Evolutionary conservation across 1,139 yeast species (phyloP).

Genomic region (Blastobotrys persicus): DNA sequence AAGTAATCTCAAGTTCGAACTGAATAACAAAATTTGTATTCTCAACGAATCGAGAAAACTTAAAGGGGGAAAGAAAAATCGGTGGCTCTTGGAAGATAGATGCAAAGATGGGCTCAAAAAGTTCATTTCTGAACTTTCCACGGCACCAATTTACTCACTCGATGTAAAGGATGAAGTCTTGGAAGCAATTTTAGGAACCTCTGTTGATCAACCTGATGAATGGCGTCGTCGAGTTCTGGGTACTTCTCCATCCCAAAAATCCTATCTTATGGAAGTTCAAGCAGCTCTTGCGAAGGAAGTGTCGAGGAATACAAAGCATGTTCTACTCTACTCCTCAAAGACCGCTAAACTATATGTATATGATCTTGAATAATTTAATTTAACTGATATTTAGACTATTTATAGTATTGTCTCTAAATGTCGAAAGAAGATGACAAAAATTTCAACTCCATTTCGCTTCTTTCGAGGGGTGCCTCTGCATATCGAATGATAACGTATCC

Average conservation of each 20-base stretch:
- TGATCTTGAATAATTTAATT: slow-evolving; percentile 39
- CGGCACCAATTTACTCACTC: slow-evolving; percentile 69
- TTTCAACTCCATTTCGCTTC: too few species aligned
- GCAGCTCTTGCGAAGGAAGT: slow-evolving; percentile 70
- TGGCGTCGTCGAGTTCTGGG: slow-evolving; percentile 84
- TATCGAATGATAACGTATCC: too few species aligned
- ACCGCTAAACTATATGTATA: slow-evolving; percentile 67
- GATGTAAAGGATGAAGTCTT: slow-evolving; percentile 80
- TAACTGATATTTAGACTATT: too few species aligned
- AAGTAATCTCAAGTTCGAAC: background rate
- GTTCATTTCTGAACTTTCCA: slow-evolving; percentile 49
- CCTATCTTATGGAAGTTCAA: slow-evolving; percentile 71
- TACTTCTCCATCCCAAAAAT: slow-evolving; percentile 66
- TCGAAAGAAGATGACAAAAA: background rate
- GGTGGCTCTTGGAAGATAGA: slow-evolving; percentile 76
- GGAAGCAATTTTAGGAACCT: slow-evolving; percentile 75
- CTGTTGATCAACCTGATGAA: slow-evolving; percentile 77
- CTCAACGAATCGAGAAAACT: slow-evolving; percentile 51
- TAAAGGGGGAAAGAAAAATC: slow-evolving; percentile 72
- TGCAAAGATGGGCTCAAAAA: slow-evolving; percentile 60
- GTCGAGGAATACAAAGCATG: slow-evolving; percentile 68
- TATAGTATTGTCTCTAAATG: too few species aligned
- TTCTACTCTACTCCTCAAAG: slow-evolving; percentile 69
- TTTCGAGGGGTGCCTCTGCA: too few species aligned
- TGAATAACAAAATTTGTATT: slow-evolving; percentile 26